phyloP scores from a whole-genome alignment of 805 yeast genomes.

The Kodamaea jinghongensis region DNA sequence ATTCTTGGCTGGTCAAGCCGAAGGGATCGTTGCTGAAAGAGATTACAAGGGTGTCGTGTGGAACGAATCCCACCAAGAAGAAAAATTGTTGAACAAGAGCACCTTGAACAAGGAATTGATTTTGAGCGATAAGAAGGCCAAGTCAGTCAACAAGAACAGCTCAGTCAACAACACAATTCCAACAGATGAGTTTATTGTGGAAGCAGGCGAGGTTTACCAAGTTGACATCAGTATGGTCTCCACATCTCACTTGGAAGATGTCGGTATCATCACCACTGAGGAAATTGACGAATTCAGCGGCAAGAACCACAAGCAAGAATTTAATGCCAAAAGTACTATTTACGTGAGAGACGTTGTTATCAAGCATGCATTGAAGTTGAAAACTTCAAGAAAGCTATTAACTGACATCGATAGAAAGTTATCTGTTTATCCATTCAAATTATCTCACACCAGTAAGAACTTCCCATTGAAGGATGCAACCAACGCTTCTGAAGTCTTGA shows the following conservation, averaged over 20 bases:
- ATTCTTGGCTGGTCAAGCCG: conserved; percentile 94
- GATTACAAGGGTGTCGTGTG: conserved; percentile 91
- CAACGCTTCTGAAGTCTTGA: conserved; percentile 24
- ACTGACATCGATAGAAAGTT: conserved; percentile 65
- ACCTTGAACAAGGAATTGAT: conserved; percentile 37
- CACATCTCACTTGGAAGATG: conserved; percentile 47
- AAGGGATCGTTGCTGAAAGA: conserved; percentile 85
- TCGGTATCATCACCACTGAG: conserved; percentile 69
- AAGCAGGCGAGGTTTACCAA: conserved; percentile 81
- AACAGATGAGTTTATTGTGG: conserved; percentile 65
- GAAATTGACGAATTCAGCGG: conserved; percentile 64
- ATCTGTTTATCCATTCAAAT: conserved; percentile 91
- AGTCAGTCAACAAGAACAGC: conserved; percentile 11
- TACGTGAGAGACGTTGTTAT: conserved; percentile 87
- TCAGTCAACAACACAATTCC: conserved; percentile 48
- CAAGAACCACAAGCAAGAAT: conserved; percentile 51
- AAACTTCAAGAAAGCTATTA: conserved; percentile 68
- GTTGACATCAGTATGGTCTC: conserved; percentile 83
- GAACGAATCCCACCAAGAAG: conserved; percentile 81
- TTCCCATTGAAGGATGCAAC: conserved; percentile 53
- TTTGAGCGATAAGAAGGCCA: conserved; percentile 30
- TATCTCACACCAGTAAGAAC: conserved; percentile 61
- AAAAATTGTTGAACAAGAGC: conserved; percentile 44
- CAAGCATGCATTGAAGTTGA: conserved; percentile 70
- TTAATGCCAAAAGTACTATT: conserved; percentile 65